Evolutionary conservation across 1,284 basidiomycete species (phyloP), one percentile per base, ranked within the genome.

Genomic region (Cryptococcus amylolentus): DNA sequence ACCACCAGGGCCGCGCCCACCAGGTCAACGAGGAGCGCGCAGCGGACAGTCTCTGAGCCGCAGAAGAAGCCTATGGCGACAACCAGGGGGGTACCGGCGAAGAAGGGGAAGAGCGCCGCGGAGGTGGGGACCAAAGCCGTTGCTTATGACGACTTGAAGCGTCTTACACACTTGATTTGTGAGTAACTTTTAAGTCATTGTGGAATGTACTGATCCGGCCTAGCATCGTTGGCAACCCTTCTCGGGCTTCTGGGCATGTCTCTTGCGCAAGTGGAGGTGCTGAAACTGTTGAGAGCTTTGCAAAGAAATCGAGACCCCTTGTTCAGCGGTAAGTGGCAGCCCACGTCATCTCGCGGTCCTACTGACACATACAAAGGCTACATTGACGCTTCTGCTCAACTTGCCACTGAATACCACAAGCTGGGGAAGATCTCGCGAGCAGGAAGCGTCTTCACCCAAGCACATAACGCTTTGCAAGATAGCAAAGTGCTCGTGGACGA

Each of bases 401-500:
- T 94, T 2, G 91, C 87, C 0, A 80, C 84, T 47, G 88, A 91
- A 67, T 91, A 91, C 66, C 78, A 86, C 39, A 83, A 82, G 46
- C 81, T 95, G 1, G 91, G 92, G 3, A 89, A 88, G 72, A 76
- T 79, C 0, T 82, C 82, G 47, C 83, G 86, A 42, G 89, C 90
- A 0, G 79, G 78, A 0, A 72, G 77, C 1, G 81, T 91, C 14
- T 88, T 89, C 64, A 79, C 77, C 9, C 84, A 83, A 51, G 80
- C 79, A 35, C 64, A 80, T 7, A 80, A 83, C 23, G 82, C 84
- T 40, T 75, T 62, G 23, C 26, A 61, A 2, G 62, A 70, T 23
- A 47, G 57, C 23, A 66, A 56, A 16, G 41, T 45, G 1, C 16
- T 42, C 0, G 60, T 71, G 0, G 65, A 69, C 1, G 40, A 57